Conservation (phyloP, 2,329 filamentous ascomycete genomes). For the Tolypocladium album region DNA sequence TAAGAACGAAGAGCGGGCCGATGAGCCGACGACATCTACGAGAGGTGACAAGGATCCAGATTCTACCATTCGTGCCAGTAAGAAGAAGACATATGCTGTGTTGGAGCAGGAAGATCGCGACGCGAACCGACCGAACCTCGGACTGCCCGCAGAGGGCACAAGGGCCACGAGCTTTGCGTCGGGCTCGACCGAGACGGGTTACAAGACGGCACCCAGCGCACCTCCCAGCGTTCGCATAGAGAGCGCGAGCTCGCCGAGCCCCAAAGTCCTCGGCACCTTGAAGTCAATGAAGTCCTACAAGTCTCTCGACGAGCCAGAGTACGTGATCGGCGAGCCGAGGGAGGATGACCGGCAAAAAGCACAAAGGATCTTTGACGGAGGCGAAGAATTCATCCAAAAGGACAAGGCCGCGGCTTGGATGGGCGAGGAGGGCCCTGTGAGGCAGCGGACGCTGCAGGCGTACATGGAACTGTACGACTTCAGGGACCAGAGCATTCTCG, state of each 20-base stretch:
- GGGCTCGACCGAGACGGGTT: slow-evolving; percentile 25
- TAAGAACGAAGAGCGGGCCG: slow-evolving; percentile 4
- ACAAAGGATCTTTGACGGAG: slow-evolving; percentile 71
- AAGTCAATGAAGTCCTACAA: slow-evolving; percentile 22
- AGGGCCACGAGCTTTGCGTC: slow-evolving; percentile 22
- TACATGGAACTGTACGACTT: slow-evolving; percentile 95
- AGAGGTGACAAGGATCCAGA: slow-evolving; percentile 11
- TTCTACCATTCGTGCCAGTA: slow-evolving; percentile 16
- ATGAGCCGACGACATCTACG: background rate
- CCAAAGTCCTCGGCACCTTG: slow-evolving; percentile 20
- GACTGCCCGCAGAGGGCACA: slow-evolving; percentile 30
- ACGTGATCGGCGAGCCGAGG: slow-evolving; percentile 46
- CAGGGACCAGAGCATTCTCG: slow-evolving; percentile 66
- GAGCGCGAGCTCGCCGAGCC: slow-evolving; percentile 23
- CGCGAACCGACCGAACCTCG: slow-evolving; percentile 21
- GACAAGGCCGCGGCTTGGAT: slow-evolving; percentile 79
- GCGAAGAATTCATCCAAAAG: slow-evolving; percentile 70
- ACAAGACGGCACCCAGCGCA: slow-evolving; percentile 30
- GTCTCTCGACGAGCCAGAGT: slow-evolving; percentile 46
- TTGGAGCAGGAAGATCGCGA: slow-evolving; percentile 18
- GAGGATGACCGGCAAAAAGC: slow-evolving; percentile 69
- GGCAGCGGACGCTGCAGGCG: slow-evolving; percentile 51
- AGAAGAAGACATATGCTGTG: slow-evolving; percentile 8
- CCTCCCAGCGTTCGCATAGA: slow-evolving; percentile 36
- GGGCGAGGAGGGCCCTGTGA: slow-evolving; percentile 58